These are phyloP conservation scores for Dissophora ornata DNA, from an alignment of 192 early-diverging fungal species.

Conservation along the genomic window DNA sequence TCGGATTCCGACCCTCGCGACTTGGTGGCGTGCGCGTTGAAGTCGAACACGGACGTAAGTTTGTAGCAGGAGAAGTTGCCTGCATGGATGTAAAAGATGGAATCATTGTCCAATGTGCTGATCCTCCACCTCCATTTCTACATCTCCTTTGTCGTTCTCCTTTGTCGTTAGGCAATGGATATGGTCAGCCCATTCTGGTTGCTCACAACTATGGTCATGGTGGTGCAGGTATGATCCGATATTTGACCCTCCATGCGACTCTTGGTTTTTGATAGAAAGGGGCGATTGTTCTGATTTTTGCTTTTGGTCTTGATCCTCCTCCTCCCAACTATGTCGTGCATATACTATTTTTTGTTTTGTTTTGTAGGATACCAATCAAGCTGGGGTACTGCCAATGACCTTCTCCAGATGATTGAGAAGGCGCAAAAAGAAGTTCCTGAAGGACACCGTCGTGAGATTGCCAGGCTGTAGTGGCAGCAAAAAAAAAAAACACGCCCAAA, in stretches of 20 bases:
- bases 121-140: too few species aligned
- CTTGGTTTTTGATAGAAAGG: not conserved
- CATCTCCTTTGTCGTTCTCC: too few species aligned
- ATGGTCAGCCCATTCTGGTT: conserved; percentile 50
- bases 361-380: conserved; percentile 66
- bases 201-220: conserved; percentile 77
- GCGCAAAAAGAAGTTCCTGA: conserved; percentile 9
- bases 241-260: not conserved
- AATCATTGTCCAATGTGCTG: too few species aligned
- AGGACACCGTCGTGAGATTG: not conserved
- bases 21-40: conserved; percentile 64
- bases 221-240: conserved; percentile 53
- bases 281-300: too few species aligned
- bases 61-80: too few species aligned
- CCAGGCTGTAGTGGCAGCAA: conserved; percentile 30
- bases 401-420: conserved; percentile 48
- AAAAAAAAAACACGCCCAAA: too few species aligned
- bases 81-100: too few species aligned
- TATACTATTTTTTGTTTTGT: not conserved
- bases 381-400: conserved; percentile 64
- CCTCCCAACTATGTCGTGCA: too few species aligned
- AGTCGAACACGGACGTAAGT: conserved; percentile 60
- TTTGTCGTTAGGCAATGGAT: conserved; percentile 38
- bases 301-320: too few species aligned
- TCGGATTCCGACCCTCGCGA: conserved; percentile 69